A percentile compares a stretch with the other conserved stretches of the same genome.
Evolutionary conservation across 345 rosid species (phyloP).

Genomic region (Citrus inodora): DNA sequence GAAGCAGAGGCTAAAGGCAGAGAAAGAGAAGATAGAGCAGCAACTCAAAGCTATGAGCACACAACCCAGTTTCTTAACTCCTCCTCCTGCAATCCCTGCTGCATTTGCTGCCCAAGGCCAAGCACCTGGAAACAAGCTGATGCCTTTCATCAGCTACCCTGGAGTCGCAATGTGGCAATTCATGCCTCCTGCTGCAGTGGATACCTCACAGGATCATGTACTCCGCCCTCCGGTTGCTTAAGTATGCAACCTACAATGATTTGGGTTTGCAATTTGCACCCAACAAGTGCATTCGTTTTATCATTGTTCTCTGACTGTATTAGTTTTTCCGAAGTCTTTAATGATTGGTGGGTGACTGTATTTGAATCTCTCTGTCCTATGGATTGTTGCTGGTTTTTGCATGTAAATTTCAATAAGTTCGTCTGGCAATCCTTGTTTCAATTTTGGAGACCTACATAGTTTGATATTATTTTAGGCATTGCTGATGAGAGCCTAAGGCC

Average conservation of each 20-base stretch:
- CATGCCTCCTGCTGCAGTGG: constrained; percentile 93
- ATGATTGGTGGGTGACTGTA: constrained; percentile 39
- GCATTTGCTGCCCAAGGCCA: constrained; percentile 78
- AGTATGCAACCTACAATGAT: constrained; percentile 17
- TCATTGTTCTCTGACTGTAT: constrained; percentile 31
- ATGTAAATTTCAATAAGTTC: constrained; percentile 58
- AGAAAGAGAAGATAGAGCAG: constrained; percentile 70
- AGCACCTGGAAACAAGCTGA: constrained; percentile 85
- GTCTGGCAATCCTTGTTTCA: constrained; percentile 10
- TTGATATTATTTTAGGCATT: background rate
- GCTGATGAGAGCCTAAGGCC: too few species aligned
- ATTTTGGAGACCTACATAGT: background rate
- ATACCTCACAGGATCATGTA: constrained; percentile 95
- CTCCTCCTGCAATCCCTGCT: constrained; percentile 56
- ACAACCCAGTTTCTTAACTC: constrained; percentile 65
- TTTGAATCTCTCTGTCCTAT: constrained; percentile 19
- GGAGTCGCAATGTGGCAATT: constrained; percentile 99
- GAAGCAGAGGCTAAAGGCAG: constrained; percentile 58
- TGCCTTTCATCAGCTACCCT: constrained; percentile 85
- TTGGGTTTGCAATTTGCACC: constrained; percentile 40
- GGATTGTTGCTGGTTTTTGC: constrained; percentile 28
- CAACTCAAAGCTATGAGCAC: constrained; percentile 58
- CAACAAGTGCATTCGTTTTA: constrained; percentile 36
- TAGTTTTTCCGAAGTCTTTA: constrained; percentile 34
- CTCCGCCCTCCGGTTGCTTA: constrained; percentile 92